Conservation (phyloP, 2,329 filamentous ascomycete species). For the Chalaropsis ovoidea region DNA sequence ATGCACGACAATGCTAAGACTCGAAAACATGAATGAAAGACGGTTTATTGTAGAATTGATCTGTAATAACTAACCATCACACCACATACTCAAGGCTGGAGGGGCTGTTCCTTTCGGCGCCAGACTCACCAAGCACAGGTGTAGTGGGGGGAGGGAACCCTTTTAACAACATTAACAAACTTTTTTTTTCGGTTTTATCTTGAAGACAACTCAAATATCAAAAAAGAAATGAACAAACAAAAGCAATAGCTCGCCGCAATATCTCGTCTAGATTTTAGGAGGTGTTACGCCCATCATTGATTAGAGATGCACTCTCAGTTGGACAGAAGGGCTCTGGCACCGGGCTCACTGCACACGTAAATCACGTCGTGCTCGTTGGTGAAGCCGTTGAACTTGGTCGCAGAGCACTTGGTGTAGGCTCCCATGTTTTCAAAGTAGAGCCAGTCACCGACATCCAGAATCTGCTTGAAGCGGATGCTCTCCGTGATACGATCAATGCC, state of each 20-base stretch:
- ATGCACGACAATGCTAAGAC: conserved; percentile 3
- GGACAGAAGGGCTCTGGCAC: conserved; percentile 55
- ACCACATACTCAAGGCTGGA: neutral
- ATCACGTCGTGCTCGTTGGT: conserved; percentile 84
- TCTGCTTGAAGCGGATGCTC: conserved; percentile 63
- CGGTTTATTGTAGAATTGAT: neutral
- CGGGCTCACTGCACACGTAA: conserved; percentile 89
- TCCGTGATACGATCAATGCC: conserved; percentile 91
- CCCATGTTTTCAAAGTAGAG: conserved; percentile 99
- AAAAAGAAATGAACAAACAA: conserved; percentile 21
- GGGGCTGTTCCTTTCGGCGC: conserved; percentile 19
- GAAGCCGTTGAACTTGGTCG: conserved; percentile 96
- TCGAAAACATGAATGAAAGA: neutral
- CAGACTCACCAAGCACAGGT: neutral
- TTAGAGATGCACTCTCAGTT: conserved; percentile 12
- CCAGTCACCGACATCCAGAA: conserved; percentile 90
- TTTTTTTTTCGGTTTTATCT: conserved; percentile 21
- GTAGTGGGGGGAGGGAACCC: neutral
- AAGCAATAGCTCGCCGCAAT: neutral
- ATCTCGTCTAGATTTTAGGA: conserved; percentile 12
- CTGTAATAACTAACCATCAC: neutral
- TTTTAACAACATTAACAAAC: neutral
- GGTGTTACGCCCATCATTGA: neutral
- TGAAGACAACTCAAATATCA: neutral
- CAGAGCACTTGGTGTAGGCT: conserved; percentile 95